phyloP scores from a whole-genome alignment of 208 protist species.

The Phytomonas sp. region DNA sequence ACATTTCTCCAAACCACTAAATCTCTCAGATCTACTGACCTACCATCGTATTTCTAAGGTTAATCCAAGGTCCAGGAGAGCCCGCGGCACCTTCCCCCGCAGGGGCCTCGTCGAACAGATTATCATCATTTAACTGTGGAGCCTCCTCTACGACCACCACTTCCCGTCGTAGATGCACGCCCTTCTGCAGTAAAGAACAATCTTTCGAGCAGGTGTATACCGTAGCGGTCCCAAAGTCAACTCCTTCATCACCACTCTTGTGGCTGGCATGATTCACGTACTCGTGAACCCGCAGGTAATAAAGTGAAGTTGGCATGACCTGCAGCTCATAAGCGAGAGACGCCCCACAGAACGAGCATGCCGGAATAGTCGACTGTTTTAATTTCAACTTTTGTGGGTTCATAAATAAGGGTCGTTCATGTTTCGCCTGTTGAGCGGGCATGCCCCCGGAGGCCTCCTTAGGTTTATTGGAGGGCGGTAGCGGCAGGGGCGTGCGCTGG shows the following conservation, averaged over 20 bases:
- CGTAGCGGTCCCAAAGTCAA: conserved; percentile 74
- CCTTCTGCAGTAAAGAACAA: conserved; percentile 29
- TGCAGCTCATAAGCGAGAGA: conserved; percentile 69
- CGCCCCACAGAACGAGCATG: conserved; percentile 52
- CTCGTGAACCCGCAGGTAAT: conserved; percentile 52
- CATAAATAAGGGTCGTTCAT: conserved; percentile 60
- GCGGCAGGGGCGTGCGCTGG: conserved; percentile 13
- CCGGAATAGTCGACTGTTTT: conserved; percentile 29
- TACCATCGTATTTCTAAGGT: too few relatives aligned
- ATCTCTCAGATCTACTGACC: too few relatives aligned
- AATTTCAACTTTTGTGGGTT: conserved; percentile 45
- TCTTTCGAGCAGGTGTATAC: conserved; percentile 63
- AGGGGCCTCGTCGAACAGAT: neutral
- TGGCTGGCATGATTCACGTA: conserved; percentile 19
- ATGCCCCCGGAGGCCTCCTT: neutral
- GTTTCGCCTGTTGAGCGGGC: neutral
- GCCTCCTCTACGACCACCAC: conserved; percentile 55
- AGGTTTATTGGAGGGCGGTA: neutral
- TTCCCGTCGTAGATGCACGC: conserved; percentile 47
- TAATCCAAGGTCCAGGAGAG: too few relatives aligned
- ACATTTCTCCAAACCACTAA: too few relatives aligned
- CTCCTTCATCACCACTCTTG: conserved; percentile 37
- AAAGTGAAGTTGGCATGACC: conserved; percentile 70
- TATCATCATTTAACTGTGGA: conserved; percentile 13
- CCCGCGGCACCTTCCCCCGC: too few relatives aligned